Base-by-base conservation (phyloP, 2,329 filamentous ascomycete species). In the Fusarium kyushuense region DNA sequence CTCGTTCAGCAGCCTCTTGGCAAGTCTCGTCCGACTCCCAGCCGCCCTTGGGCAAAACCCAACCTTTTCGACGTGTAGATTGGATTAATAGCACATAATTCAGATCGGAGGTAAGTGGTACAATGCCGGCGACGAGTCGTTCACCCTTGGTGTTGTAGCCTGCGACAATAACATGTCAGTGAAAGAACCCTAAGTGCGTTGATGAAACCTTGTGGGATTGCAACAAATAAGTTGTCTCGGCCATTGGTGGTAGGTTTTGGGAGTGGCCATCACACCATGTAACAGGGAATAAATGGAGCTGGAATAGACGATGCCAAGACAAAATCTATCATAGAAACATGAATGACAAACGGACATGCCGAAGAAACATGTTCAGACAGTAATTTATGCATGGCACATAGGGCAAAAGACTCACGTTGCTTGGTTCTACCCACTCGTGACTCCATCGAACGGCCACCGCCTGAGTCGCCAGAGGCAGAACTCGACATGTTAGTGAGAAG, bases 11-110 rank as follows among this genome's bases (percentile, higher is more conserved):
- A 58, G 96, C 92, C 78, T 95, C 88, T 65, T 91, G 89, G 67
- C 92, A 96, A 65, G 90, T 88, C 82, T 99, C 96, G 80, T 99
- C 96, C 33, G 89, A 91, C 80, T 99, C 96, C 94, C 96, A 99
- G 63, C 96, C 96, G 76, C 96, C 96, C 79, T 99, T 99, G 63
- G 96, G 96, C 61, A 99, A 86, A 42, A 99, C 96, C 96, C 96
- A 99, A 74, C 92, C 93, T 79, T 93, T 93, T 74, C 94, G 90
- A 69, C 93, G 89, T 53, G 92, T 95, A 55, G 94, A 97, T 83
- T 97, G 94, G 74, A 98, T 97, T 72, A 99, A 86, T 72, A 99
- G 86, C 65, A 99, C 95, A 79, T 92, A 91, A 74, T 89, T 90
- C 79, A 93, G 95, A 82, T 97, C 94, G 74, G 86, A 81, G 56